Percentiles rank a stretch among this genome's conserved stretches.
Evolutionary conservation across 495 filamentous ascomycete species (phyloP).

Genomic region (Letharia columbiana): DNA sequence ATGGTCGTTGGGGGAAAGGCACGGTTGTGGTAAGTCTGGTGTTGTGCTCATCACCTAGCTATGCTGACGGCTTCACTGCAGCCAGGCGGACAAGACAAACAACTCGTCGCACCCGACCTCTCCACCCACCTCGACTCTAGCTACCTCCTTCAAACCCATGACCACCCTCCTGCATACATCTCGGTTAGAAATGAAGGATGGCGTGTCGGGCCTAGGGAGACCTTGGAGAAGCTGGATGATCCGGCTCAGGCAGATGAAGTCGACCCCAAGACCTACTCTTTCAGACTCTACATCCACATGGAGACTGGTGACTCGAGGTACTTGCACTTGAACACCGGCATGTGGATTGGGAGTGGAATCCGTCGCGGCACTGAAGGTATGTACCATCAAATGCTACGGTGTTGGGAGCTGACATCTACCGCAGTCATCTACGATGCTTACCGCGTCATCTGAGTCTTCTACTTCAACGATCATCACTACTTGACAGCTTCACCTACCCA

Average conservation of each 20-base stretch:
- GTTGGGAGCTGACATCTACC: background rate
- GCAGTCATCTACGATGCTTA: conserved; percentile 30
- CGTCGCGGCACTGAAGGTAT: conserved; percentile 49
- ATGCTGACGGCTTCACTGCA: conserved; percentile 22
- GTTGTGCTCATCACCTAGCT: background rate
- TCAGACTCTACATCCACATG: conserved; percentile 50
- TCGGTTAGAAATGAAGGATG: conserved; percentile 50
- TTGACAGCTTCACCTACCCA: background rate
- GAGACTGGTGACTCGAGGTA: conserved; percentile 54
- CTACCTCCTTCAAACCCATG: conserved; percentile 50
- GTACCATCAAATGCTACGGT: conserved; percentile 6
- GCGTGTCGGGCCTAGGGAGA: conserved; percentile 48
- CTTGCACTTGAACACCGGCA: conserved; percentile 51
- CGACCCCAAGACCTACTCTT: conserved; percentile 50
- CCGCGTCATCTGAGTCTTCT: conserved; percentile 23
- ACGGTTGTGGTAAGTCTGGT: conserved; percentile 44
- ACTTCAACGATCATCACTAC: background rate
- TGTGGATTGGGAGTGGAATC: conserved; percentile 55
- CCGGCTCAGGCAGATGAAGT: conserved; percentile 41
- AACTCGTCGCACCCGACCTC: conserved; percentile 47
- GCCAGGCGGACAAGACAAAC: conserved; percentile 54
- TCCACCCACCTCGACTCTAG: conserved; percentile 45
- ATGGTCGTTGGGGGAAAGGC: conserved; percentile 52
- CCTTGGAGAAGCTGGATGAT: conserved; percentile 50
- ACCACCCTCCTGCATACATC: conserved; percentile 53